Conservation (phyloP, 1,139 yeast species). For the Dujonia santamariae region DNA sequence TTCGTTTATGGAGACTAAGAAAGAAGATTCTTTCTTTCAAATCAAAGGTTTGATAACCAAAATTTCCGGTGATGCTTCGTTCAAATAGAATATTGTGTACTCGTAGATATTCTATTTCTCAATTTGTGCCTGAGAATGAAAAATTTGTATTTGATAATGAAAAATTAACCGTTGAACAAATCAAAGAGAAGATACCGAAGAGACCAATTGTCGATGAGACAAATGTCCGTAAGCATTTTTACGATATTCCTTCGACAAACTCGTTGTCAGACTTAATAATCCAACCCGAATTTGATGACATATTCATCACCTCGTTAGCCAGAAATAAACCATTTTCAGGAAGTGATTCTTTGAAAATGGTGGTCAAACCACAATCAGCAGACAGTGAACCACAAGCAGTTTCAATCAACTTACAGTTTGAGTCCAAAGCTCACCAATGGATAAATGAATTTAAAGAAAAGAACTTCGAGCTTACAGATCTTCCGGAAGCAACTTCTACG, state of each 20-base stretch:
- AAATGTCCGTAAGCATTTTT: slow-evolving; percentile 20
- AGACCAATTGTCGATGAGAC: slow-evolving; percentile 17
- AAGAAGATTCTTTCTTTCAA: too few species aligned
- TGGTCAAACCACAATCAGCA: slow-evolving; percentile 15
- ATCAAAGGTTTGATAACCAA: too few species aligned
- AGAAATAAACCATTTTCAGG: slow-evolving; percentile 29
- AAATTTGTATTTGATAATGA: slow-evolving; percentile 32
- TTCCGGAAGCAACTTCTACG: slow-evolving; percentile 8
- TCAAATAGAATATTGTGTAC: too few species aligned
- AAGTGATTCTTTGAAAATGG: slow-evolving; percentile 19
- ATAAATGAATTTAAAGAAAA: slow-evolving; percentile 24
- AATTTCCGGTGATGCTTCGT: too few species aligned
- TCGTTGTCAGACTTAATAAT: slow-evolving; percentile 33
- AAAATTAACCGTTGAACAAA: slow-evolving; percentile 27
- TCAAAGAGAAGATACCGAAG: slow-evolving; percentile 33
- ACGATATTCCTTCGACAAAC: slow-evolving; percentile 35
- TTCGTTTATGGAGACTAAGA: too few species aligned
- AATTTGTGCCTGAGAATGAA: slow-evolving; percentile 34
- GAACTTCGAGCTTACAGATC: slow-evolving; percentile 16
- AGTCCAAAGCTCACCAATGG: slow-evolving; percentile 31
- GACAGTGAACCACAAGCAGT: slow-evolving; percentile 12
- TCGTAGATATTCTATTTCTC: too few species aligned
- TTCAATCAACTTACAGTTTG: slow-evolving; percentile 23
- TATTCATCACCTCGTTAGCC: slow-evolving; percentile 28
- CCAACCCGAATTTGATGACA: slow-evolving; percentile 25